Evolutionary conservation across 345 rosid genomes (phyloP).

Genomic region (Heritiera littoralis): DNA sequence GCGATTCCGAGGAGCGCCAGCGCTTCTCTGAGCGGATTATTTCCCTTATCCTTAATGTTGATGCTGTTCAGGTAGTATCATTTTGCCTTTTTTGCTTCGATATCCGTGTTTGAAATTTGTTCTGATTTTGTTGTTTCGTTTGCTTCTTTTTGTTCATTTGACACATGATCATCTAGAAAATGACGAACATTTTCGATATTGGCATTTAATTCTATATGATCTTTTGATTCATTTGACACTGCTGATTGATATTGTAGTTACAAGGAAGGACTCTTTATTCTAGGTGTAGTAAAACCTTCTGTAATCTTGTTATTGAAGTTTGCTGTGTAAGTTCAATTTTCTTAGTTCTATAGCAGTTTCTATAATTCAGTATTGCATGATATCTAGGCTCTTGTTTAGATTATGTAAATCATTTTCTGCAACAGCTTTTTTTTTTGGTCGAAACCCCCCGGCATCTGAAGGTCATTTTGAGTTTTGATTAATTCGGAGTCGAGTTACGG

Average conservation of each 20-base stretch:
- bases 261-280: not conserved
- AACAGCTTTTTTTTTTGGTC: not conserved
- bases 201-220: not conserved
- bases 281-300: not conserved
- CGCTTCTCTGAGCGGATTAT: slow-evolving; percentile 27
- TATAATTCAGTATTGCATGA: not conserved
- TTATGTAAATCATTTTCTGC: not conserved
- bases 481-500: no score
- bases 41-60: slow-evolving; percentile 18
- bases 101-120: not conserved
- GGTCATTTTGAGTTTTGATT: no score
- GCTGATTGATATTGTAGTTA: not conserved
- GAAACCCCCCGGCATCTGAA: no score
- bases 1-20: slow-evolving; percentile 18
- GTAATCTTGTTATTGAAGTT: not conserved
- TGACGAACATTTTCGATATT: not conserved
- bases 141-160: not conserved
- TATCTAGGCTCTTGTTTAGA: not conserved
- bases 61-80: slow-evolving; percentile 20
- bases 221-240: not conserved
- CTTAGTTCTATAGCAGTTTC: not conserved
- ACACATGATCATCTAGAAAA: not conserved
- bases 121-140: not conserved
- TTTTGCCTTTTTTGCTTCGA: not conserved
- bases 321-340: not conserved